Conservation (phyloP, 768 basidiomycete species). For the Trametes coccinea region DNA sequence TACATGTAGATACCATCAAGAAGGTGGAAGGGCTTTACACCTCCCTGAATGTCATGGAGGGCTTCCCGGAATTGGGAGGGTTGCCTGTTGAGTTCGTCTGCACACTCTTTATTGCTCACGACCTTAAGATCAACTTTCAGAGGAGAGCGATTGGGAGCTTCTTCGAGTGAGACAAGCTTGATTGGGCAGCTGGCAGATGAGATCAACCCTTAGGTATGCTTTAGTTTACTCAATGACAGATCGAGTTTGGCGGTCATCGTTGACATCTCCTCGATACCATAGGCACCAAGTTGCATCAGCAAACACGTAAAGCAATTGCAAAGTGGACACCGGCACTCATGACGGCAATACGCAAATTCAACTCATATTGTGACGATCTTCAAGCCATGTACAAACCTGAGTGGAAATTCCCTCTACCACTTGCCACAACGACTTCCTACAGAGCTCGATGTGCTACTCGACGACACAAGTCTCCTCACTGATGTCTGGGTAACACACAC, state of each 20-base stretch:
- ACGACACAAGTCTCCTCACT: slow-evolving; percentile 33
- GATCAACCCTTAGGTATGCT: slow-evolving; percentile 36
- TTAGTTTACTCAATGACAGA: background rate
- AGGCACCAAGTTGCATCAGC: slow-evolving; percentile 38
- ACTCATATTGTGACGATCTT: slow-evolving; percentile 31
- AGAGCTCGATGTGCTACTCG: slow-evolving; percentile 24
- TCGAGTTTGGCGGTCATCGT: no score
- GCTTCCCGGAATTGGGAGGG: slow-evolving; percentile 36
- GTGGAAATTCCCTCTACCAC: slow-evolving; percentile 36
- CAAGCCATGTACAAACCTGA: slow-evolving; percentile 20
- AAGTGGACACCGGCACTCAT: slow-evolving; percentile 35
- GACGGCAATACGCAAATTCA: slow-evolving; percentile 33
- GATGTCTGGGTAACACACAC: slow-evolving; percentile 38
- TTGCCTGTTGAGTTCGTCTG: slow-evolving; percentile 34
- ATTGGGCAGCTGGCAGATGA: slow-evolving; percentile 33
- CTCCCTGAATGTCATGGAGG: slow-evolving; percentile 36
- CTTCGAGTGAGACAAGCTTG: slow-evolving; percentile 40
- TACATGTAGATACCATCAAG: slow-evolving; percentile 18
- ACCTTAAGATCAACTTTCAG: slow-evolving; percentile 43
- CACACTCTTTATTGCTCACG: slow-evolving; percentile 36
- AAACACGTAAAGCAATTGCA: slow-evolving; percentile 33
- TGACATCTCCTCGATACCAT: no score
- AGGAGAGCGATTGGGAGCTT: slow-evolving; percentile 38
- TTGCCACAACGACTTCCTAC: slow-evolving; percentile 30
- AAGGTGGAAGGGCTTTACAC: slow-evolving; percentile 36